Base-by-base conservation (phyloP, 2,329 filamentous ascomycete genomes). In the Aspergillus sp. region DNA sequence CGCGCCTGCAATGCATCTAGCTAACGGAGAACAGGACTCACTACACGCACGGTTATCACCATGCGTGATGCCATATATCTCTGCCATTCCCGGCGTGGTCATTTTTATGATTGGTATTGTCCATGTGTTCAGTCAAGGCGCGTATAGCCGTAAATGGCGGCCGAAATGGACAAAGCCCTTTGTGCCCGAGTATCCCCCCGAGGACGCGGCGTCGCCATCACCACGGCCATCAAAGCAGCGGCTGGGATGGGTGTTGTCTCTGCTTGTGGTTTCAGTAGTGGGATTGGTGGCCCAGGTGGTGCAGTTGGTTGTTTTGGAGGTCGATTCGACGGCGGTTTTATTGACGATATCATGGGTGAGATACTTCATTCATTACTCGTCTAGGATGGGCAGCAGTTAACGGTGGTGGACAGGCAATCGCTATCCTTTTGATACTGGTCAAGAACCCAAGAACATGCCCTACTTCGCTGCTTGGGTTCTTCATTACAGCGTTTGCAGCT, bases 161-260 rank as follows among this genome's bases (percentile, higher is more conserved):
- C 73, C 78, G 32, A 61, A 55, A 63, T 81, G 79, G 78, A 70
- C 69, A 19, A 66, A 57, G 42, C 67, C 75, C 3, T 81, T 82
- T 49, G 62, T 81, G 12, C 56, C 68, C 12, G 76, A 79, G 48
- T 52, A 62, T 19, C 52, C 55, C 12, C 57, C 60, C 32, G 53
- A 59, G 33, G 48, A 41, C 38, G 43, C 54, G 36, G 61, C 66
- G 41, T 52, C 19, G 19, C 19, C 63, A 42, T 63, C 58, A 45
- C 62, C 55, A 42, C 69, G 61, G 49, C 57, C 54, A 29, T 52
- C 58, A 27, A 58, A 47, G 48, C 59, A 52, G 36, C 52, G 57
- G 36, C 49, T 54, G 60, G 60, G 50, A 51, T 70, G 68, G 59
- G 64, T 66, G 0, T 44, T 67, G 8, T 42, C 53, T 38, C 59